Evolutionary conservation across 371 early-diverging fungal genomes (phyloP), one percentile per base, ranked within the genome.

Genomic region (Mortierella sp.): DNA sequence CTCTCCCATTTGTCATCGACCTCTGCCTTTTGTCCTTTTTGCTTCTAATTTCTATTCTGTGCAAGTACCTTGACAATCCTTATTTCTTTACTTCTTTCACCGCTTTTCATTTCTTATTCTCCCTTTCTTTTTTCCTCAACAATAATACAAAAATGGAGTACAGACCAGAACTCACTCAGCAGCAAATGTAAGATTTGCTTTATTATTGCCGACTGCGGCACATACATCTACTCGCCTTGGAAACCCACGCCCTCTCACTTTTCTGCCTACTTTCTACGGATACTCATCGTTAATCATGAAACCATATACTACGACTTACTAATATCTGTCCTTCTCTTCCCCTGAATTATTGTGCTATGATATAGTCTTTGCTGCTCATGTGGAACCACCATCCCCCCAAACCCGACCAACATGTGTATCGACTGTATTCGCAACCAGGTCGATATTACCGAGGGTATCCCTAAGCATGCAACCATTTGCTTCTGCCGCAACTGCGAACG

Each of bases 371-470:
- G 31, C 35, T 57, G 31, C 57, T 57, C 31, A 34, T 57, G 99
- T 87, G 99, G 99, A 80, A 93, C 94, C 19, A 90, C 95, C 13
- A 99, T 99, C 75, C 93, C 96, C 58, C 99, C 99, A 61, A 98
- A 98, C 84, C 93, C 96, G 19, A 94, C 98, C 62, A 99, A 98
- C 87, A 96, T 98, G 96, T 99, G 99, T 86, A 92, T 96, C 70
- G 94, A 96, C 89, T 99, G 99, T 88, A 96, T 98, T 70, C 94
- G 97, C 64, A 93, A 92, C 70, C 93, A 95, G 68, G 97, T 97
- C 40, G 98, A 99, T 82, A 96, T 99, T 75, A 97, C 98, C 3
- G 98, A 98, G 79, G 97, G 97, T 32, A 98, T 99, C 65, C 99
- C 99, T 57, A 98, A 97, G 86, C 95, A 96, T 69, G 93, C 93